Base-by-base conservation (phyloP, 2,329 filamentous ascomycete genomes). In the Penicillium sp. region DNA sequence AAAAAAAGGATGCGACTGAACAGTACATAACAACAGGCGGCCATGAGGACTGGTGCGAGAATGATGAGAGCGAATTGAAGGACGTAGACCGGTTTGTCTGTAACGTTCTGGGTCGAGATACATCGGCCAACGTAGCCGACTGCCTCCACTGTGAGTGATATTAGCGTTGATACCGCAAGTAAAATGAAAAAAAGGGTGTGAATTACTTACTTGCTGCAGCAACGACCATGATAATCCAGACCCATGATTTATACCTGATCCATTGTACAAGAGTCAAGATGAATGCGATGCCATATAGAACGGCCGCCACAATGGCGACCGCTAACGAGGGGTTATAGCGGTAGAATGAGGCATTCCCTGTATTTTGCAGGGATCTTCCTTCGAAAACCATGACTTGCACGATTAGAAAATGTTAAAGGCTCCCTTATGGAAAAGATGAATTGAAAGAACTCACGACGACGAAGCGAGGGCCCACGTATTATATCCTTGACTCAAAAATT, bases 1-100 rank as follows among this genome's bases (percentile, higher is more conserved):
- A 75, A 71, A 59, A 78, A 78, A 19, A 79, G 69, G 54, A 80
- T 77, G 28, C 78, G 76, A 37, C 77, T 73, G 61, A 80, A 80
- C 26, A 76, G 65, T 54, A 80, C 71, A 57, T 80, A 80, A 59
- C 78, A 73, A 47, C 72, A 75, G 4, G 75, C 78, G 24, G 78
- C 77, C 75, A 80, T 79, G 26, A 80, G 67, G 3, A 79, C 74
- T 1, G 78, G 78, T 0, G 78, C 74, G 26, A 80, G 70, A 38
- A 80, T 73, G 19, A 79, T 70, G 24, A 79, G 66, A n/a, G 72
- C 68, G 58, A 78, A 78, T 59, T 80, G 78, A 22, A 76, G 60
- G 19, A 77, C 74, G 53, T 75, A 80, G 22, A 73, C 30, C 12
- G 64, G 59, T 55, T 67, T 71, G 26, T 65, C 61, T 1, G 63